Evolutionary conservation across 768 basidiomycete species (phyloP).

Genomic region (Leucocoprinus birnbaumii): DNA sequence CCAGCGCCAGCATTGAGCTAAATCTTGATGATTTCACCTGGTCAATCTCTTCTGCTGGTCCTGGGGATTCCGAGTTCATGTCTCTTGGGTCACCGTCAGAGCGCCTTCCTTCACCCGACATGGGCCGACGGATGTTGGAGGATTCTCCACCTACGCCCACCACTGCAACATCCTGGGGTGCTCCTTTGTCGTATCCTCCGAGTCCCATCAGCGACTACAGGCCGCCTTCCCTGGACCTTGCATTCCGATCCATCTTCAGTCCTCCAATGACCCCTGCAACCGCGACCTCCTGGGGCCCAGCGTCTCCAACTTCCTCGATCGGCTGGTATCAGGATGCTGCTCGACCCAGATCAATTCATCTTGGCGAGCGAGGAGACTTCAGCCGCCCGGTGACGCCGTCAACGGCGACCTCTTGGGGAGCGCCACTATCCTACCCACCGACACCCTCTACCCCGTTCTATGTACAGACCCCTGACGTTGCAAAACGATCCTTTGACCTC

Average conservation of each 20-base stretch:
- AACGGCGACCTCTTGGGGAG: slow-evolving; percentile 51
- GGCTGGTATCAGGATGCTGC: background rate
- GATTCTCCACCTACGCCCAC: slow-evolving; percentile 49
- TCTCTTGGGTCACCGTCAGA: slow-evolving; percentile 27
- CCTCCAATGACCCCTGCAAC: slow-evolving; percentile 10
- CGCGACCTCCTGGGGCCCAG: slow-evolving; percentile 14
- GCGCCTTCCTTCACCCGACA: slow-evolving; percentile 54
- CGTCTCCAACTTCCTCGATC: slow-evolving; percentile 2
- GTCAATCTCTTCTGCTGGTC: slow-evolving; percentile 71
- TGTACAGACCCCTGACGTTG: slow-evolving; percentile 38
- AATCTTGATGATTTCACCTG: slow-evolving; percentile 66
- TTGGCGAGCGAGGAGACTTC: slow-evolving; percentile 13
- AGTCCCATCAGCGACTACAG: slow-evolving; percentile 30
- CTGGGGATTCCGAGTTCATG: slow-evolving; percentile 41
- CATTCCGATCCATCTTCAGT: slow-evolving; percentile 22
- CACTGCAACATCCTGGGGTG: slow-evolving; percentile 51
- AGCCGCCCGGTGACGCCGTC: slow-evolving; percentile 43
- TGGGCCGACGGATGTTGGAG: slow-evolving; percentile 53
- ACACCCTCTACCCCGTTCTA: slow-evolving; percentile 32
- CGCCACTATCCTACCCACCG: slow-evolving; percentile 39
- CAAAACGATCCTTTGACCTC: slow-evolving; percentile 30
- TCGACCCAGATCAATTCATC: slow-evolving; percentile 11
- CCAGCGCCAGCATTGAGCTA: slow-evolving; percentile 33
- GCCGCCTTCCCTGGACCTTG: slow-evolving; percentile 37
- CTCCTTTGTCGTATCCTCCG: slow-evolving; percentile 38